phyloP scores from a whole-genome alignment of 805 yeast species.

The Saccharomyces jurei region DNA sequence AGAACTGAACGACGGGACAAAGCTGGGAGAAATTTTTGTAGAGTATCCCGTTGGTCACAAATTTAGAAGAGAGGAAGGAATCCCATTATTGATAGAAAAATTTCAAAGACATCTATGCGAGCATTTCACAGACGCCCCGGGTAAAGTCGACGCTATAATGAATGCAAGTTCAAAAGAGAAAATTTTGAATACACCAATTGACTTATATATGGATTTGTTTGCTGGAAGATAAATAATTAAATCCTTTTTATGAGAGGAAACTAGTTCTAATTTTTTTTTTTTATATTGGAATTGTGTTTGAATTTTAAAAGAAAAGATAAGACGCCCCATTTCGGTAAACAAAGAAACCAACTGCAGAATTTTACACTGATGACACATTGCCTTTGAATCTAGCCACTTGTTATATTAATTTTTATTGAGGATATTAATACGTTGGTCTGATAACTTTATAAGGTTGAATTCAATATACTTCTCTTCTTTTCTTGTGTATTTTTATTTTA shows the following conservation, averaged over 20 bases:
- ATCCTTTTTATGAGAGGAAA: background rate
- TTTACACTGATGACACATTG: no score
- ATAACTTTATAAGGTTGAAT: no score
- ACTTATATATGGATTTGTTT: constrained; percentile 39
- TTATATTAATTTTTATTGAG: no score
- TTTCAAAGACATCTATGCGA: constrained; percentile 44
- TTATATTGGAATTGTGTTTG: no score
- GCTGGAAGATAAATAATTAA: constrained; percentile 8
- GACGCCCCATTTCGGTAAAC: no score
- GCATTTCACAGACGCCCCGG: constrained; percentile 31
- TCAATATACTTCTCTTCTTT: no score
- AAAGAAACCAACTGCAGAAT: no score
- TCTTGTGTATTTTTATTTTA: no score
- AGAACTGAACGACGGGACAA: constrained; percentile 47
- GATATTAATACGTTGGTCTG: no score
- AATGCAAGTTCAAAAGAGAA: constrained; percentile 28
- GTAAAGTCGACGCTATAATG: constrained; percentile 34
- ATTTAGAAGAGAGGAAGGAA: constrained; percentile 51
- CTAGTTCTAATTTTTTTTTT: no score
- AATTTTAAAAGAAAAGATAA: no score
- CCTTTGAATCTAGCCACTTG: no score
- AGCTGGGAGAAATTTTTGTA: constrained; percentile 43
- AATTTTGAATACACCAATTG: constrained; percentile 38
- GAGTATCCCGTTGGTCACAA: constrained; percentile 55
- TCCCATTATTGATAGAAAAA: constrained; percentile 43